Conservation (phyloP, 495 filamentous ascomycete species). For the Sordaria brevicollis region DNA sequence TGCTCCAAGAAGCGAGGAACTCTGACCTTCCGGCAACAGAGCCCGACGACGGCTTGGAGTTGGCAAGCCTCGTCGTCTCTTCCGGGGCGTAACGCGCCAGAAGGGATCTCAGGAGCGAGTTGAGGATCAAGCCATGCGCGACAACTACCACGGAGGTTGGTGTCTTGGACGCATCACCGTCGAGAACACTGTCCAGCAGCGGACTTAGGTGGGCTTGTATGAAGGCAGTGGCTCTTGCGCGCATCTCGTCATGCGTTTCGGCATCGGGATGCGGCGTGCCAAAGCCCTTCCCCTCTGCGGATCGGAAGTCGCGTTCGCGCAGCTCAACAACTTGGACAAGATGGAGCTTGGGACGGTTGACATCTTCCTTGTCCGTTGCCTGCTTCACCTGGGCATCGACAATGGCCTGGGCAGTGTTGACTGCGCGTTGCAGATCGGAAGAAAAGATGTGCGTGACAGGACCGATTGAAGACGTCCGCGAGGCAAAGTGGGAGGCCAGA, state of each 20-base stretch:
- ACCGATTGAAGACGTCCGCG: constrained; percentile 25
- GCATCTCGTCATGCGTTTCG: constrained; percentile 59
- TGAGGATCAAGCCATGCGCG: constrained; percentile 72
- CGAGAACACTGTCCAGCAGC: constrained; percentile 28
- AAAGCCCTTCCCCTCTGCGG: constrained; percentile 52
- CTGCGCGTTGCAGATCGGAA: constrained; percentile 68
- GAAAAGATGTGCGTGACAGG: constrained; percentile 57
- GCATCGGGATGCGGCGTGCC: constrained; percentile 17
- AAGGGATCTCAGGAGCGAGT: constrained; percentile 52
- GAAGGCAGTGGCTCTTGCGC: constrained; percentile 48
- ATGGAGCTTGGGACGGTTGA: constrained; percentile 1
- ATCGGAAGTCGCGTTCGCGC: constrained; percentile 64
- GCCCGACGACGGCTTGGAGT: not conserved
- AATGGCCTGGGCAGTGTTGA: constrained; percentile 58
- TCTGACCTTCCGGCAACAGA: constrained; percentile 3
- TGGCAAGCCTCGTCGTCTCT: constrained; percentile 8
- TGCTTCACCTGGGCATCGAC: constrained; percentile 36
- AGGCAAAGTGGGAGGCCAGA: constrained; percentile 50
- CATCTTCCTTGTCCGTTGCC: not conserved
- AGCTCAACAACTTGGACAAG: constrained; percentile 44
- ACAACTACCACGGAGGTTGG: constrained; percentile 48
- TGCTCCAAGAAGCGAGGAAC: constrained; percentile 27
- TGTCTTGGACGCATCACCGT: constrained; percentile 1
- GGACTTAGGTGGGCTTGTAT: constrained; percentile 50
- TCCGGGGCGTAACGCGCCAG: constrained; percentile 23